Conservation (phyloP, 1,284 basidiomycete species). For the Naganishia cerealis region DNA sequence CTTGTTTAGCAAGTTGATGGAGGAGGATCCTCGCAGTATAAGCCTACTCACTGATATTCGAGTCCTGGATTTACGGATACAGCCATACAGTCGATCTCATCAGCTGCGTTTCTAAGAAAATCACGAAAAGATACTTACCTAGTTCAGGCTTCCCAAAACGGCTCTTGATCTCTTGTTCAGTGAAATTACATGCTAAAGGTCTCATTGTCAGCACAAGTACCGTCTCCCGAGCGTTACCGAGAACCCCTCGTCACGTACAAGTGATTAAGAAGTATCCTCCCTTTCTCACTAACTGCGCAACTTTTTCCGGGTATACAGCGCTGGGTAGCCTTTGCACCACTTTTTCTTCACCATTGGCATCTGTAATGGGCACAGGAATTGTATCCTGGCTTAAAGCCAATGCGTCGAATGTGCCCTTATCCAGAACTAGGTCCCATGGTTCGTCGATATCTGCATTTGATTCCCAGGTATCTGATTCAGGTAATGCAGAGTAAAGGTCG, state of each 20-base stretch:
- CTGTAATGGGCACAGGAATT: slow-evolving; percentile 33
- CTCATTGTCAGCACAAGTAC: not conserved
- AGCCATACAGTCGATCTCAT: not conserved
- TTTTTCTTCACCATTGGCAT: slow-evolving; percentile 5
- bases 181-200: slow-evolving; percentile 50
- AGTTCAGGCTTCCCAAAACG: slow-evolving; percentile 45
- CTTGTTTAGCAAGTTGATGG: not conserved
- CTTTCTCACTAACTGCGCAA: slow-evolving; percentile 45
- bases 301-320: slow-evolving; percentile 49
- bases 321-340: slow-evolving; percentile 45
- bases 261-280: slow-evolving; percentile 54
- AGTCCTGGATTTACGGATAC: slow-evolving; percentile 36
- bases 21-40: not conserved
- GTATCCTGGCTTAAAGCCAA: slow-evolving; percentile 46
- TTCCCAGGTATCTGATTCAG: not conserved
- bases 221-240: not conserved
- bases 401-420: slow-evolving; percentile 55
- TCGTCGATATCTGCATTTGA: slow-evolving; percentile 34
- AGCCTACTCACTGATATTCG: slow-evolving; percentile 44
- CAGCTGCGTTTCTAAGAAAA: not conserved
- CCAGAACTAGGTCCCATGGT: slow-evolving; percentile 53
- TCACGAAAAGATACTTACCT: slow-evolving; percentile 36
- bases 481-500: slow-evolving; percentile 16
- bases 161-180: slow-evolving; percentile 52
- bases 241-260: slow-evolving; percentile 34